A percentile compares a stretch with the other conserved stretches of the same genome.
Evolutionary conservation across 2,329 filamentous ascomycete genomes (phyloP).

Genomic region (Pseudovirgaria hyperparasitica): DNA sequence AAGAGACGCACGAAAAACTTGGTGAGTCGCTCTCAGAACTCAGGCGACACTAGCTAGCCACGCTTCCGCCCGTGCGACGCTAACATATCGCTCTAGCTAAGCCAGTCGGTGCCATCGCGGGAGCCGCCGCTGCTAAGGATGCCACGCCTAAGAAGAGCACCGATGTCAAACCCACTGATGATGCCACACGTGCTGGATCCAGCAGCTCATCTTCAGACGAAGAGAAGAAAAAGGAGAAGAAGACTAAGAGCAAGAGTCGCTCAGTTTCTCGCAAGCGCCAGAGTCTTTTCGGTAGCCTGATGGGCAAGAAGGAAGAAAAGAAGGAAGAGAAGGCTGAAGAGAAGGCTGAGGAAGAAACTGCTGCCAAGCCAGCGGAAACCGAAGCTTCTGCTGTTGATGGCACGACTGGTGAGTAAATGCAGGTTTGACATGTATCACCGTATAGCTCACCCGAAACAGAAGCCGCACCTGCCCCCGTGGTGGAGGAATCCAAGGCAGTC

Average conservation of each 20-base stretch:
- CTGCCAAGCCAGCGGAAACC: slow-evolving; percentile 15
- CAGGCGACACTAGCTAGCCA: slow-evolving; percentile 14
- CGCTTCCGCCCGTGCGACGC: slow-evolving; percentile 18
- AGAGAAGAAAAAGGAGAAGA: slow-evolving; percentile 31
- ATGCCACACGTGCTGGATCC: slow-evolving; percentile 13
- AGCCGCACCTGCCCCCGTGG: slow-evolving; percentile 21
- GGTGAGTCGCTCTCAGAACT: slow-evolving; percentile 30
- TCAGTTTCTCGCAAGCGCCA: slow-evolving; percentile 46
- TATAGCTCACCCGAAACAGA: no score
- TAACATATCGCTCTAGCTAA: slow-evolving; percentile 27
- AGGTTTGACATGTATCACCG: no score
- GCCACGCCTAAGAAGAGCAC: slow-evolving; percentile 34
- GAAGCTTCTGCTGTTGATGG: slow-evolving; percentile 19
- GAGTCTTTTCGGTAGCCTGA: slow-evolving; percentile 45
- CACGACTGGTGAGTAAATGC: slow-evolving; percentile 8
- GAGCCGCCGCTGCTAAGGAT: slow-evolving; percentile 26
- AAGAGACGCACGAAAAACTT: slow-evolving; percentile 65
- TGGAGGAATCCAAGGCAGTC: slow-evolving; percentile 19
- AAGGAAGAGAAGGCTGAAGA: slow-evolving; percentile 33
- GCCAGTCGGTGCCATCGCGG: slow-evolving; percentile 22
- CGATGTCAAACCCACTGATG: slow-evolving; percentile 28
- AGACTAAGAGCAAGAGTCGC: slow-evolving; percentile 45
- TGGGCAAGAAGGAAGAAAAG: slow-evolving; percentile 47
- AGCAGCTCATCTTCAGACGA: slow-evolving; percentile 10
- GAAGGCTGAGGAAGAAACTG: slow-evolving; percentile 25